Conservation (phyloP, 2,329 filamentous ascomycete species). For the Diaporthe citri region DNA sequence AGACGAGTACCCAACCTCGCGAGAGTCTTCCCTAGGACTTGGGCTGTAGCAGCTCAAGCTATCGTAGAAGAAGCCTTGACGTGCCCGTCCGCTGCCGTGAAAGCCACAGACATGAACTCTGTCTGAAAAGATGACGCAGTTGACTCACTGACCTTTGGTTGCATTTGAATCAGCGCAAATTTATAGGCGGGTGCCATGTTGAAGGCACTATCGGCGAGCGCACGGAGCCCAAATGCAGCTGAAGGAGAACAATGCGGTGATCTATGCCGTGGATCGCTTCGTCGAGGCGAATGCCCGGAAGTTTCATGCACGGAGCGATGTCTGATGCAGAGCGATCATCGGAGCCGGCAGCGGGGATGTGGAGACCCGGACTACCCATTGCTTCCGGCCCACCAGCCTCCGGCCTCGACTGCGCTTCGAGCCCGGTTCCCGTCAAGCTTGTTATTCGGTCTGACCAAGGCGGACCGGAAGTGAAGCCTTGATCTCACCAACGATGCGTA, state of each 20-base stretch:
- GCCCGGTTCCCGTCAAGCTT: neutral
- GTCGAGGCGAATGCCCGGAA: neutral
- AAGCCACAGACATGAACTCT: neutral
- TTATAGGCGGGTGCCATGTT: slow-evolving; percentile 57
- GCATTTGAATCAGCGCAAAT: slow-evolving; percentile 61
- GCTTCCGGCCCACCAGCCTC: neutral
- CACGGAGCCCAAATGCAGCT: neutral
- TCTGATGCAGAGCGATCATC: slow-evolving; percentile 24
- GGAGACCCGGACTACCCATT: slow-evolving; percentile 9
- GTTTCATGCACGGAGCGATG: neutral
- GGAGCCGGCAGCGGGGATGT: slow-evolving; percentile 33
- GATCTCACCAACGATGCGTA: neutral
- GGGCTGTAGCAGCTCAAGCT: neutral
- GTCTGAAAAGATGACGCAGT: neutral
- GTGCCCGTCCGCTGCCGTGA: neutral
- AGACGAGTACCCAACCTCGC: neutral
- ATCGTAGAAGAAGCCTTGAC: neutral
- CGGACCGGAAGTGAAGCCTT: neutral
- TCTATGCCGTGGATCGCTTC: neutral
- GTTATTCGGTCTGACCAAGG: neutral
- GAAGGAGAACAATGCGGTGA: neutral
- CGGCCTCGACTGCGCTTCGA: neutral
- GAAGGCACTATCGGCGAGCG: neutral
- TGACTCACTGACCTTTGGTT: slow-evolving; percentile 53
- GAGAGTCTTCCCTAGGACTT: neutral